Base-by-base conservation (phyloP, 805 yeast genomes). In the Ascoidea tarda region DNA sequence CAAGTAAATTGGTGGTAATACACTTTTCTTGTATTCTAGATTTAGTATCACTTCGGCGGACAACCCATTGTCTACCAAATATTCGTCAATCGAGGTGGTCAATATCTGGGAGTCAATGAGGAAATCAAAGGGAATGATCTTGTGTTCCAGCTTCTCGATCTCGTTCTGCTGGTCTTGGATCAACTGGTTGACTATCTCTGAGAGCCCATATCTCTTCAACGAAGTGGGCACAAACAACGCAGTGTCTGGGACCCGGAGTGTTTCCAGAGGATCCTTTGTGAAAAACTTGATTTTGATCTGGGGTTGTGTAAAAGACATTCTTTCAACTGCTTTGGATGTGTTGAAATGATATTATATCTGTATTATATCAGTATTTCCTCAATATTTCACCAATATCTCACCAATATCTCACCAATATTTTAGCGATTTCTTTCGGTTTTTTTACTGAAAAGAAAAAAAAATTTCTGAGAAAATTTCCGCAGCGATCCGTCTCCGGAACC, bases 161-260 rank as follows among this genome's bases (percentile, higher is more conserved):
- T 65, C 59, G 58, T 72, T 53, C 58, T 59, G 33, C 62, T 71
- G 57, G 59, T 65, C 59, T 6, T 69, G 74, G 50, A 93, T 72
- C 53, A 93, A 73, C 69, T 93, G 97, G 69, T 93, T 93, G 28
- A 93, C 96, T 64, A 93, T 83, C 68, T 93, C 98, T 5, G 96
- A 87, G 46, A 93, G 75, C 53, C 99, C 99, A 65, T 79, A 90
- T 67, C 98, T 78, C 60, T 87, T 89, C 59, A 93, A 74, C 4
- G 84, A 69, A 28, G 84, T 84, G 28, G 99, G 99, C 32, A 89
- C 97, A 63, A 75, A 85, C 52, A 93, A 74, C 12, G 99, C 96
- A 51, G 84, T 78, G 54, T 87, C 93, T 16, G 78, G 71, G 8
- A 87, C 87, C 48, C 82, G 84, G 49, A 91, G 66, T 16, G 78